Conservation (phyloP, 805 yeast species). For the Maudiozyma serrabonitensis region DNA sequence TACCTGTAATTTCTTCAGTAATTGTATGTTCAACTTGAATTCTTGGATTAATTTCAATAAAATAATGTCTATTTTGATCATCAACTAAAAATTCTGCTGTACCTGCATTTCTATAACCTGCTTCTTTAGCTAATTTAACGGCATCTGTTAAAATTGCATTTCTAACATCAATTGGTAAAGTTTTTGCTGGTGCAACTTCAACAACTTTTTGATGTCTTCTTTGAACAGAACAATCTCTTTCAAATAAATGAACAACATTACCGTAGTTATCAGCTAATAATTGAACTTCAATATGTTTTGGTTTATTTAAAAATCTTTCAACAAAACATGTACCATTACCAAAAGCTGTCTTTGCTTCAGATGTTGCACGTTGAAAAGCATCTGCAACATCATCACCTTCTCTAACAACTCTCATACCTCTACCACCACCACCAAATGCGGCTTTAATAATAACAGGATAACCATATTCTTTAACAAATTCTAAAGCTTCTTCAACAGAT, state of each 20-base stretch:
- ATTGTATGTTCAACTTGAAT: slow-evolving; percentile 98
- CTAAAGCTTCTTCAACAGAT: slow-evolving; percentile 62
- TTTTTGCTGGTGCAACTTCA: slow-evolving; percentile 96
- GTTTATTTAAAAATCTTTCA: slow-evolving; percentile 88
- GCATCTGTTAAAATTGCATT: slow-evolving; percentile 93
- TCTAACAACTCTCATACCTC: slow-evolving; percentile 98
- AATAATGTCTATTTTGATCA: slow-evolving; percentile 86
- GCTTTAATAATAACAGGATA: slow-evolving; percentile 97
- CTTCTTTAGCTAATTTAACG: slow-evolving; percentile 78
- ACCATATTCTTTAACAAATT: slow-evolving; percentile 76
- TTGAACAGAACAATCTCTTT: slow-evolving; percentile 98
- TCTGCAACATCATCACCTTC: slow-evolving; percentile 90
- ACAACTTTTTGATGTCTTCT: slow-evolving; percentile 99
- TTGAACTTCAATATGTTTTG: slow-evolving; percentile 97
- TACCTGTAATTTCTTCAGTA: slow-evolving; percentile 97
- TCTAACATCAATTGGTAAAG: slow-evolving; percentile 71
- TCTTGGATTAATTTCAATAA: slow-evolving; percentile 97
- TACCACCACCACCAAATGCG: slow-evolving; percentile 99
- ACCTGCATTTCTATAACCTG: slow-evolving; percentile 94
- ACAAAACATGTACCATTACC: slow-evolving; percentile 98
- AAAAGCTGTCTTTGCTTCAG: slow-evolving; percentile 92
- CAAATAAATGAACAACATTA: slow-evolving; percentile 89
- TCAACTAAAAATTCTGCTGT: slow-evolving; percentile 97
- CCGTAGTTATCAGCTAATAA: slow-evolving; percentile 89
- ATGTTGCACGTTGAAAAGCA: slow-evolving; percentile 86